A percentile compares a stretch with the other conserved stretches of the same genome.
Evolutionary conservation across 441 rosid species (phyloP).

Genomic region (Raphanus hybrid): DNA sequence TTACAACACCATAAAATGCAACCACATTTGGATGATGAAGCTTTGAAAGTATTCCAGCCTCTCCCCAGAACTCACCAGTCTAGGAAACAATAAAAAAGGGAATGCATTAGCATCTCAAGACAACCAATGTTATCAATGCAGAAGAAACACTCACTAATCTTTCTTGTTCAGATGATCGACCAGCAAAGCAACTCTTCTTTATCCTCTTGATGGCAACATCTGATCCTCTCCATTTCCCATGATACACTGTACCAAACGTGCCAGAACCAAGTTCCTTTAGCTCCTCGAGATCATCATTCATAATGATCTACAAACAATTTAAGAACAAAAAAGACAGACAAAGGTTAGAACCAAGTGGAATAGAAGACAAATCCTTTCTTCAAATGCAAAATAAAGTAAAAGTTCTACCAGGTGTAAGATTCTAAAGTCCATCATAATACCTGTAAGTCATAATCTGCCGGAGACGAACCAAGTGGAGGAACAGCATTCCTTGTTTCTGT

Average conservation of each 20-base stretch:
- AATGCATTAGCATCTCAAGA: not conserved
- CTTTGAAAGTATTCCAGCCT: slow-evolving; percentile 70
- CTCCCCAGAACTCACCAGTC: slow-evolving; percentile 72
- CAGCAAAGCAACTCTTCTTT: slow-evolving; percentile 73
- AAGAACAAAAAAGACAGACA: slow-evolving; percentile 10
- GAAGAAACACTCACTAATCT: slow-evolving; percentile 54
- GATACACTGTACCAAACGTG: slow-evolving; percentile 75
- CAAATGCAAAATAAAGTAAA: not conserved
- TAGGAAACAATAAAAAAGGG: slow-evolving; percentile 17
- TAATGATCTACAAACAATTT: slow-evolving; percentile 50
- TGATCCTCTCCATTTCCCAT: slow-evolving; percentile 80
- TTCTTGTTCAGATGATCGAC: slow-evolving; percentile 76
- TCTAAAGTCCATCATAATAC: slow-evolving; percentile 48
- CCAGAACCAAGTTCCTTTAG: slow-evolving; percentile 74
- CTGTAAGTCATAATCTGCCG: slow-evolving; percentile 75
- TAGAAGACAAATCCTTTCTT: not conserved
- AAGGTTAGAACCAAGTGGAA: not conserved
- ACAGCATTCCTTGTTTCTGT: slow-evolving; percentile 53
- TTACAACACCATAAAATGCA: slow-evolving; percentile 78
- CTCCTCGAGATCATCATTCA: slow-evolving; percentile 77
- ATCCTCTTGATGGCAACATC: slow-evolving; percentile 83
- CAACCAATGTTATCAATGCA: slow-evolving; percentile 9
- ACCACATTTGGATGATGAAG: slow-evolving; percentile 84
- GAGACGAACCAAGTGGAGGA: slow-evolving; percentile 60
- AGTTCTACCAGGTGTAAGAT: slow-evolving; percentile 17